A percentile compares a stretch with the other conserved stretches of the same genome.
Conservation (phyloP, 441 rosid species). For the Euphorbia schlechtendalii region DNA sequence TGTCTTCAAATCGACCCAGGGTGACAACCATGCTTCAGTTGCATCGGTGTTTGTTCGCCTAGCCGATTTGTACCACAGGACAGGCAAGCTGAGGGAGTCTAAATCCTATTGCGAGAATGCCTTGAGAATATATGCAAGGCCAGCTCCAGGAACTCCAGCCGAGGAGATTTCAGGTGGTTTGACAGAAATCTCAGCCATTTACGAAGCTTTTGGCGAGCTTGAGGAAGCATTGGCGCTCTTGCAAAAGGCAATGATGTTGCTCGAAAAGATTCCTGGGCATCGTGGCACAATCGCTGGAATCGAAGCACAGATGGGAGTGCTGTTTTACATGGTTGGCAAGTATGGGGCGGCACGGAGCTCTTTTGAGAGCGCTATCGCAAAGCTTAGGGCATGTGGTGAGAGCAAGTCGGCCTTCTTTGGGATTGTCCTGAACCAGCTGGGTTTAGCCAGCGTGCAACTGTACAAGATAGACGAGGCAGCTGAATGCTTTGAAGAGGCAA, state of each 20-base stretch:
- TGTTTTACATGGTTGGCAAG: slow-evolving; percentile 75
- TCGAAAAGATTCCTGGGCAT: slow-evolving; percentile 85
- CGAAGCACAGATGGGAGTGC: slow-evolving; percentile 90
- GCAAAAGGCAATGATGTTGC: slow-evolving; percentile 64
- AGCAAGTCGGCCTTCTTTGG: slow-evolving; percentile 78
- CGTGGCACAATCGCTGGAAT: slow-evolving; percentile 81
- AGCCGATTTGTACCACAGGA: slow-evolving; percentile 78
- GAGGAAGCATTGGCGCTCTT: slow-evolving; percentile 87
- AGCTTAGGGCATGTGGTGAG: slow-evolving; percentile 77
- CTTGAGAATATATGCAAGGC: slow-evolving; percentile 73
- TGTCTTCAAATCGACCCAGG: slow-evolving; percentile 73
- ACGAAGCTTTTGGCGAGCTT: slow-evolving; percentile 77
- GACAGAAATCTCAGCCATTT: slow-evolving; percentile 79
- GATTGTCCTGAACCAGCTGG: slow-evolving; percentile 88
- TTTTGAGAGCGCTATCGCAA: slow-evolving; percentile 62
- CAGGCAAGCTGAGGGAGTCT: slow-evolving; percentile 88
- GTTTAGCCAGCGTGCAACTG: slow-evolving; percentile 77
- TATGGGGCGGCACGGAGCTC: slow-evolving; percentile 69
- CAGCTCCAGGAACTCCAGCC: slow-evolving; percentile 61
- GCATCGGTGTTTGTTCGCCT: slow-evolving; percentile 79
- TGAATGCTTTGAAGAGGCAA: slow-evolving; percentile 81
- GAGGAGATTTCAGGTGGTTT: slow-evolving; percentile 86
- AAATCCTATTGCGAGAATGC: slow-evolving; percentile 88
- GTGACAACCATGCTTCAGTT: slow-evolving; percentile 72
- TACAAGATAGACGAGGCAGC: slow-evolving; percentile 83